phyloP scores from a whole-genome alignment of 345 rosid species.

The Rhodomyrtus tomentosa region DNA sequence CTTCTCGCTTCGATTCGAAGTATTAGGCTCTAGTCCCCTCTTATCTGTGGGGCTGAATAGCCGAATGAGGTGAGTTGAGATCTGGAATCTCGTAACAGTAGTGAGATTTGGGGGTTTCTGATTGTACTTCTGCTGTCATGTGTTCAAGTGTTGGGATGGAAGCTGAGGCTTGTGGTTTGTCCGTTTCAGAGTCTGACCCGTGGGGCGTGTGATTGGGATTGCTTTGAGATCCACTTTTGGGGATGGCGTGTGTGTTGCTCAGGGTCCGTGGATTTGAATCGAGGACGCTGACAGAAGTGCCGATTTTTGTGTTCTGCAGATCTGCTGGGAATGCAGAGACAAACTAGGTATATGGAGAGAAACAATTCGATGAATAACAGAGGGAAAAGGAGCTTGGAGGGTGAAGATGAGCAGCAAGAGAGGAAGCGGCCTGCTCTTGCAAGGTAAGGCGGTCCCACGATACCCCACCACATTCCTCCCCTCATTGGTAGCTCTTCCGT shows the following conservation, averaged over 20 bases:
- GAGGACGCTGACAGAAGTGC: background rate
- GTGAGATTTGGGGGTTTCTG: background rate
- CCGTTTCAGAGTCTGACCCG: background rate
- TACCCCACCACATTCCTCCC: background rate
- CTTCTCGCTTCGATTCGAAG: background rate
- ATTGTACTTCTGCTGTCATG: background rate
- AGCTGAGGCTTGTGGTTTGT: background rate
- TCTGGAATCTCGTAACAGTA: background rate
- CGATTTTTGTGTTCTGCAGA: background rate
- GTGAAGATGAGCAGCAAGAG: slow-evolving; percentile 40
- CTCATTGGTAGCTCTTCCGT: background rate
- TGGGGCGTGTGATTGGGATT: background rate
- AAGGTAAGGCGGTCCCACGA: slow-evolving; percentile 11
- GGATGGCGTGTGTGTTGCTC: background rate
- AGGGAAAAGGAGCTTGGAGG: slow-evolving; percentile 44
- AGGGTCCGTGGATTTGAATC: background rate
- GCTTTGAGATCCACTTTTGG: background rate
- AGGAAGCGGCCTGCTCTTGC: slow-evolving; percentile 51
- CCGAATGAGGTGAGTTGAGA: background rate
- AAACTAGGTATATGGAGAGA: slow-evolving; percentile 51
- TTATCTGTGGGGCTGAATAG: background rate
- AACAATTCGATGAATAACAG: slow-evolving; percentile 44
- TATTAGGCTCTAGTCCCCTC: background rate
- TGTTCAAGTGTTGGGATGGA: background rate
- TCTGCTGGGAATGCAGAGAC: slow-evolving; percentile 20